Evolutionary conservation across 495 filamentous ascomycete species (phyloP), one percentile per base, ranked within the genome.

Genomic region (Hypoxylon crocopeplum): DNA sequence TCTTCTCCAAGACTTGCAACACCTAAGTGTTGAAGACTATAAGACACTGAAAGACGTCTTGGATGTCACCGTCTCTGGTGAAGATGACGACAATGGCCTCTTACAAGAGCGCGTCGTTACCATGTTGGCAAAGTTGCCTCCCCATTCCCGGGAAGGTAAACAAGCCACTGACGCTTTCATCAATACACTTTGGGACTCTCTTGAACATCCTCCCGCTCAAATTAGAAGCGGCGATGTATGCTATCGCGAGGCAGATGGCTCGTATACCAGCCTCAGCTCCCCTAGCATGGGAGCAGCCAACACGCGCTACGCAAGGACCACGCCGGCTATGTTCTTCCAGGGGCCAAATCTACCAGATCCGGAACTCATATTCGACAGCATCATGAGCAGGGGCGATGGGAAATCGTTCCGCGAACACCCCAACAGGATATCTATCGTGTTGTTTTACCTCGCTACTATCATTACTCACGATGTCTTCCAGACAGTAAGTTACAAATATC

Each of bases 361-460:
- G 1, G 86, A 82, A 15, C 75, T 83, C 1, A 75, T 94, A 12
- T 94, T 93, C 52, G 90, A 93, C 68, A 84, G 81, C 45, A 67
- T 91, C 3, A 80, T 91, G 75, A 79, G 77, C 19, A 77, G 89
- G 27, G 71, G 70, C 5, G 62, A 74, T 29, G 44, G 19, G 20
- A 80, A 84, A 48, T 69, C 80, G 10, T 84, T 79, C 45, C 80
- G 83, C 51, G 78, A 84, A 32, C 86, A 90, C 70, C 85, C 87
- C 6, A 89, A 86, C 48, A 84, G 84, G 53, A 83, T 93, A 25
- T 92, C 88, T 1, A 89, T 86, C 71, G 81, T 93, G 69, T 72
- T 95, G 5, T 93, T 91, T 73, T 91, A 95, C 60, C 77, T 91
- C 36, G 90, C 89, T 6, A 86, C 86, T 15, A 87, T 93, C 48